These are phyloP conservation scores for Phytophthora capsici DNA, from an alignment of 352 stramenopile species.

Conservation along the genomic window DNA sequence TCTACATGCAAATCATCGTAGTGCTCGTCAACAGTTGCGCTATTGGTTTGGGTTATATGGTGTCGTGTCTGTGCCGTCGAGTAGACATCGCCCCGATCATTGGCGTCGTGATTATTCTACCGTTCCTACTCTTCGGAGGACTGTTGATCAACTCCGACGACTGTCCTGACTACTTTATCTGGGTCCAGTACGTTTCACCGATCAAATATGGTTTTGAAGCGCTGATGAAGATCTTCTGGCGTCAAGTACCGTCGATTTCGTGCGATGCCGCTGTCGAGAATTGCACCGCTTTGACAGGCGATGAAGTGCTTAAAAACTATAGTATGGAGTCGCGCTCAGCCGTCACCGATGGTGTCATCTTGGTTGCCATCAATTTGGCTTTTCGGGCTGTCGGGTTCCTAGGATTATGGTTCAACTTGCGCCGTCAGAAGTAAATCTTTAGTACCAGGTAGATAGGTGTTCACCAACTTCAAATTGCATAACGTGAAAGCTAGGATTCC, in stretches of 20 bases:
- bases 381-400: conserved; percentile 39
- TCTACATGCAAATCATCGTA: conserved; percentile 44
- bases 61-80: conserved; percentile 38
- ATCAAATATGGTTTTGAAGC: conserved; percentile 58
- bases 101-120: conserved; percentile 41
- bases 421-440: not conserved
- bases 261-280: conserved; percentile 32
- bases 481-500: too few species aligned
- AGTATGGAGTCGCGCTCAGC: conserved; percentile 26
- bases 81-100: conserved; percentile 46
- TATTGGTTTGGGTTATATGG: conserved; percentile 50
- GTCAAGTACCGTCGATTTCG: conserved; percentile 37
- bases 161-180: conserved; percentile 49
- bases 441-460: too few species aligned
- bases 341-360: conserved; percentile 19
- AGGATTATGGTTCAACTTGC: conserved; percentile 25
- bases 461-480: too few species aligned
- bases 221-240: conserved; percentile 61
- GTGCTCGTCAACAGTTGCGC: conserved; percentile 44
- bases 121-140: conserved; percentile 54
- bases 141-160: conserved; percentile 53
- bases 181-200: conserved; percentile 54
- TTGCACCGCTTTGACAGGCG: conserved; percentile 35
- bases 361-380: conserved; percentile 32
- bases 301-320: conserved; percentile 41